Evolutionary conservation across 208 protist genomes (phyloP).

Genomic region (Phytomonas sp.): DNA sequence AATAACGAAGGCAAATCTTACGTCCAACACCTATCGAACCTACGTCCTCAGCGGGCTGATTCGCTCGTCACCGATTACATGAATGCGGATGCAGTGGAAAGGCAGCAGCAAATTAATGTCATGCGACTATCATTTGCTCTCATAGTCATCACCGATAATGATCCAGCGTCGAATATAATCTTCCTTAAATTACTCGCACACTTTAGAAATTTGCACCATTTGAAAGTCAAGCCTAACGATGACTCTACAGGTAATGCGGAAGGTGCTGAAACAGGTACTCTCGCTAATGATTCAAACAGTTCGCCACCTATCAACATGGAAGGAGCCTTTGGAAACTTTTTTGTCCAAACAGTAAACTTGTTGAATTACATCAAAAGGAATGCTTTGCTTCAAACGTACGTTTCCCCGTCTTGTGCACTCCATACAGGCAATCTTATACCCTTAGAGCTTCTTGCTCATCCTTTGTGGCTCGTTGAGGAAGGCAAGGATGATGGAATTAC

Average conservation of each 20-base stretch:
- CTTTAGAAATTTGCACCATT: background rate
- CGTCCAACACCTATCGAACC: background rate
- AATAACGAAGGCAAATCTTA: background rate
- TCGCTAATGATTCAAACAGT: background rate
- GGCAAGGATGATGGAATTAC: constrained; percentile 76
- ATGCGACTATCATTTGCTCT: constrained; percentile 21
- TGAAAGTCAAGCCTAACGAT: constrained; percentile 1
- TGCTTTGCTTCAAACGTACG: constrained; percentile 29
- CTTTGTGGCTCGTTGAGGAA: constrained; percentile 35
- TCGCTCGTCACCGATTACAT: background rate
- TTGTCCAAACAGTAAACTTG: constrained; percentile 23
- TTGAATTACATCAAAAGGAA: constrained; percentile 26
- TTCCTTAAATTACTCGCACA: background rate
- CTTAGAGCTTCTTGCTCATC: constrained; percentile 28
- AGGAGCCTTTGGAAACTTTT: constrained; percentile 25
- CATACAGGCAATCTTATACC: background rate
- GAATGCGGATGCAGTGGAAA: background rate
- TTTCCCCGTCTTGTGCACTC: constrained; percentile 15
- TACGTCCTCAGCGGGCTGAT: background rate
- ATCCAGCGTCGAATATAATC: background rate
- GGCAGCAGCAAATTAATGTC: constrained; percentile 10
- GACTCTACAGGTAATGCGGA: constrained; percentile 8
- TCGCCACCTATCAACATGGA: background rate
- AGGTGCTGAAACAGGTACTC: background rate
- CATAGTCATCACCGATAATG: constrained; percentile 11